Evolutionary conservation across 1,284 basidiomycete species (phyloP), one percentile per base, ranked within the genome.

Genomic region (Ganoderma lingzhi): DNA sequence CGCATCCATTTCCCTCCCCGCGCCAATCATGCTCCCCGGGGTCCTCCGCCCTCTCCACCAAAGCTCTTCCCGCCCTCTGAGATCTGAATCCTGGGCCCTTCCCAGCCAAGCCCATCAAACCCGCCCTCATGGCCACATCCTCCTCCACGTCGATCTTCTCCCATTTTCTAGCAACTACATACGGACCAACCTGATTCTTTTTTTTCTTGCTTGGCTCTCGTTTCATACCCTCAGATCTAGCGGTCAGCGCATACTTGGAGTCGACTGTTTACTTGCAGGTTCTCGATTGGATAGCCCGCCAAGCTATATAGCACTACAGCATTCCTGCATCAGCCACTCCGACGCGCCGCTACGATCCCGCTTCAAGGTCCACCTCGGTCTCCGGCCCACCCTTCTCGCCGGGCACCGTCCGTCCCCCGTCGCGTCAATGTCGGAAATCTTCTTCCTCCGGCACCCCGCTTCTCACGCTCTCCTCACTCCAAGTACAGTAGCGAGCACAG

Each of bases 21-120:
- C 66, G 66, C 61, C 41, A 63, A 67, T 56, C 63, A 6, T 19
- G 37, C 51, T 68, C 30, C 41, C 67, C 63, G 67, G 67, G 67
- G 67, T 68, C 67, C 63, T 44, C 1, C 39, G 19, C 28, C n/a
- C 41, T 41, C 64, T 32, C 23, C 15, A 30, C n/a, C 63, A 53
- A n/a, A n/a, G 5, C 53, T 42, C 42, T 32, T 42, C 59, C 59
- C 39, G 39, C n/a, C 63, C 55, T 17, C 42, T 15, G 0, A 12
- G 35, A 35, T 3, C 3, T 44, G 23, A 23, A 23, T 23, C 23
- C 23, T 23, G 23, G 23, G 23, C 42, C 17, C 30, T 37, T 30
- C 17, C 42, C 44, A 44, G 35, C 19, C 44, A 37, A 19, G 41
- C 28, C 53, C 51, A 64, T 64, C 53, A 58, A 64, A 30, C 63